Conservation (phyloP, 148 eudicot genomes). For the Salicornia ramosissima region DNA sequence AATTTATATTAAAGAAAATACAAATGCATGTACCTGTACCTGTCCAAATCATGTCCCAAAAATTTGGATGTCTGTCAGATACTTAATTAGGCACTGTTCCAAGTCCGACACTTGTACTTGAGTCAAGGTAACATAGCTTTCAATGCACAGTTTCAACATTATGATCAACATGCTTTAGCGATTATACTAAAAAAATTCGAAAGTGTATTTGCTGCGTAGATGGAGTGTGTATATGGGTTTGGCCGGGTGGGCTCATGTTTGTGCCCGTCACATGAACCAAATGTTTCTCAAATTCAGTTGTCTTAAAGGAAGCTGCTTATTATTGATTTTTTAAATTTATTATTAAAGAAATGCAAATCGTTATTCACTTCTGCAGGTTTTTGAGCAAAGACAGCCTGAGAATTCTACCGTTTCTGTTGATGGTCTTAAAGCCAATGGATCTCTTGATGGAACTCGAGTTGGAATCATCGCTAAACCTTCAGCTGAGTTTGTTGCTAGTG, state of each 20-base stretch:
- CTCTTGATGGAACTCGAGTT: slow-evolving; percentile 72
- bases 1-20: too few species aligned
- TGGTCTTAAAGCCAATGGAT: slow-evolving; percentile 31
- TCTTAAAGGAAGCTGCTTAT: neutral
- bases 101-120: too few species aligned
- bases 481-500: slow-evolving; percentile 91
- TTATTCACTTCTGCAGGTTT: slow-evolving; percentile 23
- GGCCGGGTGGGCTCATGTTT: neutral
- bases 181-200: neutral
- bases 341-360: neutral
- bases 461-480: slow-evolving; percentile 97
- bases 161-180: neutral
- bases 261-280: neutral
- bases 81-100: too few species aligned
- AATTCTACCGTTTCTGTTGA: slow-evolving; percentile 32
- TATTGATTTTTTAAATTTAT: neutral
- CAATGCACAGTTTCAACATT: neutral
- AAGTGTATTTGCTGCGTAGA: neutral
- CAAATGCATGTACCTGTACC: too few species aligned
- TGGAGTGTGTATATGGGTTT: neutral
- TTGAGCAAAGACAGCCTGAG: slow-evolving; percentile 12
- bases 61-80: too few species aligned
- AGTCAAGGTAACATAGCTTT: too few species aligned
- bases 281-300: neutral
- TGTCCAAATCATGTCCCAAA: too few species aligned